Conservation (phyloP, 2,329 filamentous ascomycete species). For the Microsporum ferrugineum region DNA sequence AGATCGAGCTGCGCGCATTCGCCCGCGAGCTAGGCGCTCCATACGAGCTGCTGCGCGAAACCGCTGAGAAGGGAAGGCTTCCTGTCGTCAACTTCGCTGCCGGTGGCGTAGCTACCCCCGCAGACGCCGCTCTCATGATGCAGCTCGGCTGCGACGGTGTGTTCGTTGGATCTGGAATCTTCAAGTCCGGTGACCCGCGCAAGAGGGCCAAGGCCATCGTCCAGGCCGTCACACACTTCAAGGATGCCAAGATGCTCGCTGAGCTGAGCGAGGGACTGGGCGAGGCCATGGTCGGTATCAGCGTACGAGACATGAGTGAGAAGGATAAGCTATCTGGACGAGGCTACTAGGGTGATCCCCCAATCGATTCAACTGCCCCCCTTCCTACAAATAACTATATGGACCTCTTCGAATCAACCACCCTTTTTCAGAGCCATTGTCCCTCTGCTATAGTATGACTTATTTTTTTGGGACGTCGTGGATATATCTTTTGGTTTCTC, state of each 20-base stretch:
- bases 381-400: neutral
- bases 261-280: slow-evolving; percentile 79
- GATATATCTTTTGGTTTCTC: neutral
- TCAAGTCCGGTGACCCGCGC: slow-evolving; percentile 85
- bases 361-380: neutral
- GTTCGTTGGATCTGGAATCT: slow-evolving; percentile 93
- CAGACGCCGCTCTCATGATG: slow-evolving; percentile 97
- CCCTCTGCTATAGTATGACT: neutral
- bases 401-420: neutral
- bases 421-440: neutral
- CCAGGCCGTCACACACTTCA: slow-evolving; percentile 81
- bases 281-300: slow-evolving; percentile 98
- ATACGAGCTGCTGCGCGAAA: slow-evolving; percentile 69
- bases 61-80: slow-evolving; percentile 72
- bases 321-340: slow-evolving; percentile 72
- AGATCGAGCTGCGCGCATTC: slow-evolving; percentile 63
- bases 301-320: slow-evolving; percentile 64
- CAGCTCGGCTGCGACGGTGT: slow-evolving; percentile 96
- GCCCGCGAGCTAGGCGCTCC: slow-evolving; percentile 74
- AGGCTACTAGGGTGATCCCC: slow-evolving; percentile 55
- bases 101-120: slow-evolving; percentile 97
- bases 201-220: slow-evolving; percentile 92
- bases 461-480: neutral
- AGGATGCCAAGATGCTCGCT: slow-evolving; percentile 71
- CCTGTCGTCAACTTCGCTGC: slow-evolving; percentile 97